Base-by-base conservation (phyloP, 495 filamentous ascomycete species). In the Darksidea phi region DNA sequence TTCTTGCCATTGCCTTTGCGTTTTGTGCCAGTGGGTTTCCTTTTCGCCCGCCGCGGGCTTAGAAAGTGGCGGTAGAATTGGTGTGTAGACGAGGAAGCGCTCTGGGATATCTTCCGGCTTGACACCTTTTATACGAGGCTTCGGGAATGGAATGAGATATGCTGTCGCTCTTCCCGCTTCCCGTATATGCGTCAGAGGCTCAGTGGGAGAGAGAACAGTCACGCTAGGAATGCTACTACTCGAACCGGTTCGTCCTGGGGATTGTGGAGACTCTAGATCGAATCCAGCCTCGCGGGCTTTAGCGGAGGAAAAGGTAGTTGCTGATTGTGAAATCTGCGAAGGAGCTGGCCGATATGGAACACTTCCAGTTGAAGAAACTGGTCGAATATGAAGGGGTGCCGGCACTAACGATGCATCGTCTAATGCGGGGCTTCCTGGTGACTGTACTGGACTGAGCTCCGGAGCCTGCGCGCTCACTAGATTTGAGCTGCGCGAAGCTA, bases 81-180 rank as follows among this genome's bases (percentile, higher is more conserved):
- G 75, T 0, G 74, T 76, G 49, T 77, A 77, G 24, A 77, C 69
- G 5, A 77, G 59, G 51, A 76, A 77, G 15, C 74, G 73, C 10
- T 67, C 58, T 1, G 74, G 74, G 23, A 76, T 67, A 24, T 61
- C 47, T 2, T 68, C 64, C 23, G 61, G 57, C 24, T 46, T 62
- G 17, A 67, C 57, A 23, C 66, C 67, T 13, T 65, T 51, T 15
- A 76, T 48, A 3, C 57, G 37, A 1, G 75, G 75, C 52, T 73
- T 72, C 0, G 75, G 75, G 20, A 77, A 74, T 12, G 75, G 75
- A n/a, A 77, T 60, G 2, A 77, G 68, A 38, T 76, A 77, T n/a
- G 70, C 73, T 12, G 69, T 64, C 1, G 75, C 68, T 51, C 71
- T 73, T 12, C 74, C 70, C 8, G 72, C 67, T 38, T 75, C 71